These are phyloP conservation scores for Aspergillus alliaceus DNA, from an alignment of 2,329 filamentous ascomycete species.

Conservation along the genomic window DNA sequence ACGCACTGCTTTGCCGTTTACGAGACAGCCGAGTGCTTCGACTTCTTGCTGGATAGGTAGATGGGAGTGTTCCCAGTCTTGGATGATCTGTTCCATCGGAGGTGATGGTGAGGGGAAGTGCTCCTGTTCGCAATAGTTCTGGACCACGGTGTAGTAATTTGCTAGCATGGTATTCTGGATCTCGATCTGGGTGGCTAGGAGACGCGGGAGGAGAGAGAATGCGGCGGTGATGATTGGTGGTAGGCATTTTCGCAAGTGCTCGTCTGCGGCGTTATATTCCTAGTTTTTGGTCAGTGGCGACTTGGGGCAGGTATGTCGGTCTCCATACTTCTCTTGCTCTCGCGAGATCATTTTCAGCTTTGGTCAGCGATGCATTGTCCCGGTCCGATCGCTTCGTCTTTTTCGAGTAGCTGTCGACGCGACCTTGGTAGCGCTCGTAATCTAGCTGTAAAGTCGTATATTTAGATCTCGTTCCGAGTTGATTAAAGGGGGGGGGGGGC, in stretches of 20 bases:
- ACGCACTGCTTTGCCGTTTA: slow-evolving; percentile 60
- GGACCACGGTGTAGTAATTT: slow-evolving; percentile 73
- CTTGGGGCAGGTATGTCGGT: neutral
- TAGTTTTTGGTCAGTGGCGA: slow-evolving; percentile 35
- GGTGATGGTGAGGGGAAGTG: slow-evolving; percentile 71
- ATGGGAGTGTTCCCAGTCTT: slow-evolving; percentile 64
- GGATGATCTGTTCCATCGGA: slow-evolving; percentile 69
- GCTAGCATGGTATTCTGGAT: slow-evolving; percentile 77
- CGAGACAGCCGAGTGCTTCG: slow-evolving; percentile 65
- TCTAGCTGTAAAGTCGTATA: slow-evolving; percentile 57
- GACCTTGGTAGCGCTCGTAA: slow-evolving; percentile 74
- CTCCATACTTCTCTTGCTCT: slow-evolving; percentile 61
- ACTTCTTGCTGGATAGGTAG: slow-evolving; percentile 64
- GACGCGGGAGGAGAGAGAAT: slow-evolving; percentile 71
- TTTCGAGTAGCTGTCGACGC: slow-evolving; percentile 66
- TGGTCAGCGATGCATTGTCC: slow-evolving; percentile 69
- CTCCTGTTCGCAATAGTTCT: slow-evolving; percentile 69
- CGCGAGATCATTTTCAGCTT: slow-evolving; percentile 69
- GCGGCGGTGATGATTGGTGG: slow-evolving; percentile 70
- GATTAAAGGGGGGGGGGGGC: neutral
- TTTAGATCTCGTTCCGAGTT: neutral
- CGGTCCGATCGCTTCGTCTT: slow-evolving; percentile 70
- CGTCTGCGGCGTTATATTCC: slow-evolving; percentile 74
- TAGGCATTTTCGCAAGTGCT: slow-evolving; percentile 68
- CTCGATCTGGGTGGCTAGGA: slow-evolving; percentile 69